phyloP scores from a whole-genome alignment of 148 eudicot species.

The Rhododendron mucronatum region DNA sequence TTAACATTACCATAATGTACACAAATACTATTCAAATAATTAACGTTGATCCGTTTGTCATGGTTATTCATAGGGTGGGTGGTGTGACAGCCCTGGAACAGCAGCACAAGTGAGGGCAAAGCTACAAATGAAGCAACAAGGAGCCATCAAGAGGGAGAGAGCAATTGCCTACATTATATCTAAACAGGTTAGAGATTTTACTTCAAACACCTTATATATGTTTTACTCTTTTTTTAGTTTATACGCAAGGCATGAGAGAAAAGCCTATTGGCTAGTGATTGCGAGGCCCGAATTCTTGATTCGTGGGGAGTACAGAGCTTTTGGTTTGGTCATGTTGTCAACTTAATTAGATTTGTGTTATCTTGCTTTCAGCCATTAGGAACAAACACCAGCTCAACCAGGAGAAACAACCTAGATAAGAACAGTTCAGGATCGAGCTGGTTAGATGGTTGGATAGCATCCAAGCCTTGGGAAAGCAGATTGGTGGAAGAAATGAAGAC shows the following conservation, averaged over 20 bases:
- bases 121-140: slow-evolving; percentile 77
- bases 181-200: slow-evolving; percentile 44
- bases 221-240: background rate
- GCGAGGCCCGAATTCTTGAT: background rate
- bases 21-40: background rate
- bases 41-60: background rate
- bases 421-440: slow-evolving; percentile 45
- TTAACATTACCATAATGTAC: background rate
- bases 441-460: slow-evolving; percentile 81
- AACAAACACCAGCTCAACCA: slow-evolving; percentile 31
- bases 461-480: slow-evolving; percentile 66
- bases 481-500: slow-evolving; percentile 36
- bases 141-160: slow-evolving; percentile 72
- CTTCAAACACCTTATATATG: background rate
- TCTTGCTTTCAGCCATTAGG: slow-evolving; percentile 41
- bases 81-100: slow-evolving; percentile 84
- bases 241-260: background rate
- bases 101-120: slow-evolving; percentile 65
- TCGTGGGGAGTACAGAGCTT: background rate
- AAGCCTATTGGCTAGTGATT: background rate
- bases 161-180: slow-evolving; percentile 56
- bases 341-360: background rate
- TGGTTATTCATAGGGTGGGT: slow-evolving; percentile 46
- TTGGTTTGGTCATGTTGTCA: background rate
- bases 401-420: slow-evolving; percentile 38